Evolutionary conservation across 1,284 basidiomycete species (phyloP).

Genomic region (Entoloma clypeatum): DNA sequence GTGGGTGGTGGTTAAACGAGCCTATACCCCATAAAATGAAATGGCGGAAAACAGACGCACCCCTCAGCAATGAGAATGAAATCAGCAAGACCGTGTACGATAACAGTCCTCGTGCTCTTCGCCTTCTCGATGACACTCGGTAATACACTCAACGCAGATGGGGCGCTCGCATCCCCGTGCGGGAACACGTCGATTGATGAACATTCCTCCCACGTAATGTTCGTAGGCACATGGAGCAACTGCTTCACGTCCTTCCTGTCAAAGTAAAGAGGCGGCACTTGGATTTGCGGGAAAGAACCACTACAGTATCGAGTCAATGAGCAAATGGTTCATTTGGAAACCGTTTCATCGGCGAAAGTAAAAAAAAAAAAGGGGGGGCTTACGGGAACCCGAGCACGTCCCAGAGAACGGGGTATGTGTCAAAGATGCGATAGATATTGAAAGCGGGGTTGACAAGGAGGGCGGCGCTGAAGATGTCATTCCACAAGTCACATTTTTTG

Average conservation of each 20-base stretch:
- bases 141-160: slow-evolving; percentile 60
- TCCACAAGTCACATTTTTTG: slow-evolving; percentile 64
- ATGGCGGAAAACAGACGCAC: slow-evolving; percentile 33
- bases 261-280: slow-evolving; percentile 58
- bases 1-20: not conserved
- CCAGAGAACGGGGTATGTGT: slow-evolving; percentile 59
- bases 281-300: slow-evolving; percentile 53
- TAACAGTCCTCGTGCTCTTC: slow-evolving; percentile 64
- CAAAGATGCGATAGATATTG: slow-evolving; percentile 72
- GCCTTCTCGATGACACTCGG: slow-evolving; percentile 75
- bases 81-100: slow-evolving; percentile 70
- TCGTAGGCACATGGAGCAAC: slow-evolving; percentile 67
- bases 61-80: slow-evolving; percentile 71
- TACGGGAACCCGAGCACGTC: slow-evolving; percentile 77
- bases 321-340: not conserved
- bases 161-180: slow-evolving; percentile 54
- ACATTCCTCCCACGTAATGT: slow-evolving; percentile 64
- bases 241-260: slow-evolving; percentile 65
- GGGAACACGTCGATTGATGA: slow-evolving; percentile 59
- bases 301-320: slow-evolving; percentile 31
- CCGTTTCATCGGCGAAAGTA: too few species aligned
- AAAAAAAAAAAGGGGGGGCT: slow-evolving; percentile 17
- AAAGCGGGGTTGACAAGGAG: slow-evolving; percentile 68
- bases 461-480: slow-evolving; percentile 56
- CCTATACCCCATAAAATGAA: not conserved